Evolutionary conservation across 108 stramenopile species (phyloP), one percentile per base, ranked within the genome.

Genomic region (Cylindrotheca fusiformis): DNA sequence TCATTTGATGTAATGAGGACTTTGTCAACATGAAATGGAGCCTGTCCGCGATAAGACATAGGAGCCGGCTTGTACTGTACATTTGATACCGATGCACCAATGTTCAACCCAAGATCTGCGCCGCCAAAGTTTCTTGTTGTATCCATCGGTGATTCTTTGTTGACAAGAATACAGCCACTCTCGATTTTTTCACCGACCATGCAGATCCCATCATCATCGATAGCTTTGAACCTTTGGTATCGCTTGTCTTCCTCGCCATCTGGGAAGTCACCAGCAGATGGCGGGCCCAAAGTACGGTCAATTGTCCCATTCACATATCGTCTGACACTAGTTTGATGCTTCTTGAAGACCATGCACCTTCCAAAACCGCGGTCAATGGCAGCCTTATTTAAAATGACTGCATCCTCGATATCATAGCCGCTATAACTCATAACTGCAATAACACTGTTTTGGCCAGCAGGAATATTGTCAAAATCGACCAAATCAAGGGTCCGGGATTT

Each of bases 351-450:
- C 87, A 97, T 91, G 66, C 97, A 98, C 29, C 99, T 72, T 27
- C 95, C 95, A 71, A 95, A 99, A 6, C 98, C 99, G 28, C 99
- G 84, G 79, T 99, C 99, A 19, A 99, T 83, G 0, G 93, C 90
- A 6, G 94, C 90, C 79, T 95, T 95, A 88, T 99, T 99, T 48
- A 99, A 70, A 29, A 99, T 91, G 18, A 99, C 86, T 25, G 99
- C 97, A 80, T 99, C 99, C 67, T 99, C 99, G 52, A 98, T 98
- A 86, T 99, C 97, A 74, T 99, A 99, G n/a, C 99, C 99, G 58
- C 83, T 90, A 79, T 97, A 99, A 58, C 85, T 86, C 97, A 99
- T 97, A 10, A 99, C 97, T 20, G 99, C 97, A 58, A 99, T 95
- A 64, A 88, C 85, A 8, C 95, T 95, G 67, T 99, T 99, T 52